Conservation (phyloP, 2,329 filamentous ascomycete species). For the Fusarium sp. region DNA sequence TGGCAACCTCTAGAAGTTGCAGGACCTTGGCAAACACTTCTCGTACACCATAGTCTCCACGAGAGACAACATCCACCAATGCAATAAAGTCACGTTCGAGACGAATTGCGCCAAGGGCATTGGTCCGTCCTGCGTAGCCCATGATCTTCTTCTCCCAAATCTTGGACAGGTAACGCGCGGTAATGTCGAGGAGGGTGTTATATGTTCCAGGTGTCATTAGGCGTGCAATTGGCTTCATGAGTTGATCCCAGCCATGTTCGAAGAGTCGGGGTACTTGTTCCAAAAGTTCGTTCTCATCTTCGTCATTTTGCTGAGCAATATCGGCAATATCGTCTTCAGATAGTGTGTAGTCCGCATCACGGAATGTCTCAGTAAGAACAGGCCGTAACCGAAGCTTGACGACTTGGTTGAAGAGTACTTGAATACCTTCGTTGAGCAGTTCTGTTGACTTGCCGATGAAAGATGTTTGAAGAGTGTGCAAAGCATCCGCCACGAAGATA, state of each 20-base stretch:
- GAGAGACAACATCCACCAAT: conserved; percentile 75
- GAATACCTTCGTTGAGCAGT: conserved; percentile 84
- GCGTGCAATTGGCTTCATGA: conserved; percentile 86
- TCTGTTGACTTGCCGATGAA: conserved; percentile 85
- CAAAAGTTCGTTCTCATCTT: conserved; percentile 65
- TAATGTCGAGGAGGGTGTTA: conserved; percentile 78
- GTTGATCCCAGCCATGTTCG: conserved; percentile 83
- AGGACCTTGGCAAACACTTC: conserved; percentile 81
- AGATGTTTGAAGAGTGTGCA: conserved; percentile 75
- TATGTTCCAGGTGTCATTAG: conserved; percentile 84
- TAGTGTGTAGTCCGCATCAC: conserved; percentile 87
- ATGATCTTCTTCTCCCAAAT: conserved; percentile 90
- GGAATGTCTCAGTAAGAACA: conserved; percentile 88
- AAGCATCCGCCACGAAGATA: conserved; percentile 72
- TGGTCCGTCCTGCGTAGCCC: conserved; percentile 82
- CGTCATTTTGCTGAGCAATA: conserved; percentile 64
- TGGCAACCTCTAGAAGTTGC: conserved; percentile 87
- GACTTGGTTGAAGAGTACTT: conserved; percentile 88
- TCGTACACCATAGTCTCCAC: conserved; percentile 79
- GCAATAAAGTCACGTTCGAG: conserved; percentile 87
- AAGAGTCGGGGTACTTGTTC: conserved; percentile 84
- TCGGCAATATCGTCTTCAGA: conserved; percentile 71
- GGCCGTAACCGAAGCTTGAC: conserved; percentile 86
- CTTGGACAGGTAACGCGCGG: conserved; percentile 78
- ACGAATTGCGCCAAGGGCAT: conserved; percentile 82